Base-by-base conservation (phyloP, 202 grass and related monocot genomes). In the Alloteropsis angusta region DNA sequence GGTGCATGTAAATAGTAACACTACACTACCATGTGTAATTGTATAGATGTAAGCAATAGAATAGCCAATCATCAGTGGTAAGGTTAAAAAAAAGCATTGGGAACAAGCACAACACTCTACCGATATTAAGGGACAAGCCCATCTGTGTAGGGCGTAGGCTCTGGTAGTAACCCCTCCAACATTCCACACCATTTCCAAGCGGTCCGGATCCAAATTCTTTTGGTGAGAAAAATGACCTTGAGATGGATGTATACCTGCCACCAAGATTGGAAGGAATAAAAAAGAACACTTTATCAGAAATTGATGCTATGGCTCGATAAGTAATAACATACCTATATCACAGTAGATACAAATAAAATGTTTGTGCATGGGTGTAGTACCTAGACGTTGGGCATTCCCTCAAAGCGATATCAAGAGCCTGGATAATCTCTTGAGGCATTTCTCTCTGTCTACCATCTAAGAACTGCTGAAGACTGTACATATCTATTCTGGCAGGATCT, bases 61-160 rank as follows among this genome's bases (percentile, higher is more conserved):
- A 21, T 14, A 34, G 50, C 1, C 6, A 16, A 59, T 16, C 9
- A 60, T 14, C 1, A 0, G 11, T 48, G 23, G 43, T 10, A 30
- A 67, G 3, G 12, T 16, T n/a, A n/a, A n/a, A 52, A 16, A 45
- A 34, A 11, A 23, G 5, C 6, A 69, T 45, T 3, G 21, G 0
- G 41, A 7, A 54, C 32, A 60, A 60, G 3, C 61, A 6, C 19
- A 65, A 77, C 15, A 36, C 35, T 6, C 10, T 89, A 98, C 92
- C 95, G 2, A 90, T 83, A 26, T 98, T 98, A 5, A 93, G 56
- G 2, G 89, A 90, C 16, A 92, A 19, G 5, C 95, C 89, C 95
- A 98, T 98, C 82, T 98, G 95, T 4, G 92, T 90, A 18, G 85
- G 95, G 13, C 89, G 85, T 13, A 98, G 74, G 43, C 92, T 98